Base-by-base conservation (phyloP, 116 monocot species). In the Trichopus zeylanicus region DNA sequence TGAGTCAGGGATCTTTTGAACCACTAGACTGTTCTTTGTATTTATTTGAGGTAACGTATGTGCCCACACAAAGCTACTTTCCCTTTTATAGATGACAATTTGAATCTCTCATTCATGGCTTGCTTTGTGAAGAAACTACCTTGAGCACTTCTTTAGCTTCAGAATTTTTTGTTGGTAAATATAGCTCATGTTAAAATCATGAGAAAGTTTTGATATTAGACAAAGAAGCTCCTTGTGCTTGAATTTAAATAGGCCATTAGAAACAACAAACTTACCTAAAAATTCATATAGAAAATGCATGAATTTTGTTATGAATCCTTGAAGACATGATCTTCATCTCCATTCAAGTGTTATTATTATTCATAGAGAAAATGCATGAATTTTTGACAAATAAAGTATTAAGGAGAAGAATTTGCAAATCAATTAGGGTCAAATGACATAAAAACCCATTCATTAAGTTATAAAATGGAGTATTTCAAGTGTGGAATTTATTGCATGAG, bases 1-100 rank as follows among this genome's bases (percentile, higher is more conserved):
- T 21, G 75, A 78, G 15, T 65, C 70, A 32, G 69, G 46, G 18
- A 67, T 52, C 32, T 66, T 66, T 56, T 82, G 67, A 20, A 30
- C 16, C 31, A 42, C n/a, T n/a, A 16, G 42, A 42, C 16, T 42
- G 42, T n/a, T n/a, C 22, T 49, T 6, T 21, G 22, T 22, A 49
- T 20, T 49, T 49, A 49, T 22, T 6, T 49, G 8, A 49, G 23
- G 49, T 24, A 22, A 42, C n/a, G 42, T 42, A 42, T 42, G n/a
- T 49, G 49, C 49, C 22, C 22, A 24, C 10, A 49, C 23, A 7
- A 0, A 20, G 19, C 19, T 23, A 9, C 6, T 49, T 49, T 4
- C 8, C 8, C 9, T 24, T 49, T 23, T 7, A 7, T 21, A 20
- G 8, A 49, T 49, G 22, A 22, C 23, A 49, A 22, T 3, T 49